phyloP scores from a whole-genome alignment of 148 eudicot species.

The Vaccinium corymbosum region DNA sequence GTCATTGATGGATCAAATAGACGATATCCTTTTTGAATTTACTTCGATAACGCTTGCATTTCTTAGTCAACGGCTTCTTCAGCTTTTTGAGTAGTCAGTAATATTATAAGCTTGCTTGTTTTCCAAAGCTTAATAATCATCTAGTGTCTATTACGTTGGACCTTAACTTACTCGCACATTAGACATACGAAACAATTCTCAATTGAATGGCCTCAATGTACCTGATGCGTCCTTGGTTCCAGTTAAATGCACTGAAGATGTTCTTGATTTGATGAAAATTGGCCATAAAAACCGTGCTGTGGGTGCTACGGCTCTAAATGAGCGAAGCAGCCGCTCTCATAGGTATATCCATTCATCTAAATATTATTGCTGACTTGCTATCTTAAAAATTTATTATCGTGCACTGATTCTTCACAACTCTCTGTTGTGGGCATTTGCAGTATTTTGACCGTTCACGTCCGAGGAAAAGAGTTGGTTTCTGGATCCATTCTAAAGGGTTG shows the following conservation, averaged over 20 bases:
- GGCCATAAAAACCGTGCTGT: constrained; percentile 93
- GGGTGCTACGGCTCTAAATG: constrained; percentile 96
- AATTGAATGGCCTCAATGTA: constrained; percentile 86
- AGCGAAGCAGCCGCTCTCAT: constrained; percentile 94
- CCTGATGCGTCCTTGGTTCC: constrained; percentile 88
- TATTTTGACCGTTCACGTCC: constrained; percentile 85
- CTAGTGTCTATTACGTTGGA: neutral
- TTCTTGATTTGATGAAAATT: constrained; percentile 79
- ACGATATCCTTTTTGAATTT: constrained; percentile 69
- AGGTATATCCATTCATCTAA: constrained; percentile 38
- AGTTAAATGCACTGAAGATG: constrained; percentile 79
- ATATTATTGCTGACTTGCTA: neutral
- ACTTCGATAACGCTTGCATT: neutral
- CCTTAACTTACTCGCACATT: constrained; percentile 64
- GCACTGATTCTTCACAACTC: neutral
- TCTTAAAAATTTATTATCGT: neutral
- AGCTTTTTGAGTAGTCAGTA: neutral
- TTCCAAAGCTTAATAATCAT: neutral
- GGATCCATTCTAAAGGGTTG: constrained; percentile 75
- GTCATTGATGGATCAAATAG: constrained; percentile 72
- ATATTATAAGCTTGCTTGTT: neutral
- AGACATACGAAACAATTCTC: constrained; percentile 89
- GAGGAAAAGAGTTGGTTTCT: constrained; percentile 77
- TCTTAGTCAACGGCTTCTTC: neutral
- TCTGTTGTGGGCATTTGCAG: constrained; percentile 32